phyloP scores from a whole-genome alignment of 192 early-diverging fungal genomes.

The Fimicolochytrium jonesii region DNA sequence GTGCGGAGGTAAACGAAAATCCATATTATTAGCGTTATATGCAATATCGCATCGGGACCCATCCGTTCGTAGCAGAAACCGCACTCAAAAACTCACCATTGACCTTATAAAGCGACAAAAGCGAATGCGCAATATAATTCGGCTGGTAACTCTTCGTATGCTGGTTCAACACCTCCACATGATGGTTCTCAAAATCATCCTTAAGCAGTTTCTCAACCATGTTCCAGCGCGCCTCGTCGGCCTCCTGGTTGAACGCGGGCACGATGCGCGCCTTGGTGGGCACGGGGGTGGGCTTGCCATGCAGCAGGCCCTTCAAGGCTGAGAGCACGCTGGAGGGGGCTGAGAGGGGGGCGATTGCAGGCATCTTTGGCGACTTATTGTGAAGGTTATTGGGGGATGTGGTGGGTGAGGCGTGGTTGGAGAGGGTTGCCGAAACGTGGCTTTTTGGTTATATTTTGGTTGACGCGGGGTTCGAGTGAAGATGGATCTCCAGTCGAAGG shows the following conservation, averaged over 20 bases:
- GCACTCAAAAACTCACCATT: not conserved
- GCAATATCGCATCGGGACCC: not conserved
- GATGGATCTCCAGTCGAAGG: no score
- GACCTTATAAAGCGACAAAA: conserved; percentile 8
- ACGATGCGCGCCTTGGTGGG: conserved; percentile 9
- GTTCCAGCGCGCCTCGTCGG: conserved; percentile 15
- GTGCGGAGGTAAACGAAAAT: no score
- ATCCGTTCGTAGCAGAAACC: not conserved
- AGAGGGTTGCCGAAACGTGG: no score
- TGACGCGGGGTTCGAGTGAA: no score
- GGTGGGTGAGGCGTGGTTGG: no score
- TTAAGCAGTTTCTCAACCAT: conserved; percentile 9
- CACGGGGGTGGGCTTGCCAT: not conserved
- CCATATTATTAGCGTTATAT: not conserved
- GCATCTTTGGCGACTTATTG: conserved; percentile 22
- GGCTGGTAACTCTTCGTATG: conserved; percentile 18
- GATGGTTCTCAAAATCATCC: conserved; percentile 1
- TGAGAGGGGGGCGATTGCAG: conserved; percentile 10
- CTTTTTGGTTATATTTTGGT: no score
- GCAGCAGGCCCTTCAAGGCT: no score
- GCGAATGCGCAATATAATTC: conserved; percentile 1
- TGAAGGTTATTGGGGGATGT: no score
- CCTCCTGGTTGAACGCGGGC: conserved; percentile 14
- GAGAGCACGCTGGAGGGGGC: conserved; percentile 7
- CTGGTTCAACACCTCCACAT: conserved; percentile 11